A percentile compares a stretch with the other conserved stretches of the same genome.
phyloP scores from a whole-genome alignment of 1,284 basidiomycete species.

The Trichosporon sp. region DNA sequence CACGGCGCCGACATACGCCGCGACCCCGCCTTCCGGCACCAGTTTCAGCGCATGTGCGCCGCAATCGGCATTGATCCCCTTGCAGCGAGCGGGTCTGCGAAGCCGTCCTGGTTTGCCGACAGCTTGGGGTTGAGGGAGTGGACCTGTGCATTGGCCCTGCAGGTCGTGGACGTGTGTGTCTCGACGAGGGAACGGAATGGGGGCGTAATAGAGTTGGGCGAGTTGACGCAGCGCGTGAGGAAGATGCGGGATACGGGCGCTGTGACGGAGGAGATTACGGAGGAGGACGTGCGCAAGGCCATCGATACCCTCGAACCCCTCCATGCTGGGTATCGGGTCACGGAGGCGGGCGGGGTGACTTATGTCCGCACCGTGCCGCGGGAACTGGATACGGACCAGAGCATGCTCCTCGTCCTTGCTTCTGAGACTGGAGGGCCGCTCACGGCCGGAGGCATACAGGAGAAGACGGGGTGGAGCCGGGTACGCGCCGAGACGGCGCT shows the following conservation, averaged over 20 bases:
- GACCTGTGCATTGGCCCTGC: conserved; percentile 93
- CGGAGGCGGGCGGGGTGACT: conserved; percentile 43
- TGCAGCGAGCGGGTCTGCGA: conserved; percentile 60
- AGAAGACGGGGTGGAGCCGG: conserved; percentile 70
- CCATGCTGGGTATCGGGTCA: conserved; percentile 83
- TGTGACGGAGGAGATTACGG: conserved; percentile 60
- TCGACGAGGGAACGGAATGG: conserved; percentile 85
- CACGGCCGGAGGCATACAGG: conserved; percentile 64
- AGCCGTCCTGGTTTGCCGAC: conserved; percentile 78
- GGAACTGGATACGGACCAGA: conserved; percentile 80
- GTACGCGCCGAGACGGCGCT: conserved; percentile 76
- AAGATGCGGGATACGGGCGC: conserved; percentile 62
- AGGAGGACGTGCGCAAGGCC: conserved; percentile 80
- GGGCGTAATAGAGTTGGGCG: conserved; percentile 84
- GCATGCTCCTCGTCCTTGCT: conserved; percentile 72
- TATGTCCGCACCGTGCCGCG: conserved; percentile 56
- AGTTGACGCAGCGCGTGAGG: conserved; percentile 76
- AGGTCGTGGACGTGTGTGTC: conserved; percentile 95
- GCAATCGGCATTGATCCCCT: conserved; percentile 94
- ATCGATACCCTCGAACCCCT: conserved; percentile 86
- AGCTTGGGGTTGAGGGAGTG: conserved; percentile 84
- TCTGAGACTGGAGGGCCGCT: conserved; percentile 63
- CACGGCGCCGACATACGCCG: conserved; percentile 83
- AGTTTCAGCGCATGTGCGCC: conserved; percentile 95
- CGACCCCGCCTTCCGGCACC: conserved; percentile 85